These are phyloP conservation scores for Monosporascus cannonballus DNA, from an alignment of 2,329 filamentous ascomycete genomes.

Conservation along the genomic window DNA sequence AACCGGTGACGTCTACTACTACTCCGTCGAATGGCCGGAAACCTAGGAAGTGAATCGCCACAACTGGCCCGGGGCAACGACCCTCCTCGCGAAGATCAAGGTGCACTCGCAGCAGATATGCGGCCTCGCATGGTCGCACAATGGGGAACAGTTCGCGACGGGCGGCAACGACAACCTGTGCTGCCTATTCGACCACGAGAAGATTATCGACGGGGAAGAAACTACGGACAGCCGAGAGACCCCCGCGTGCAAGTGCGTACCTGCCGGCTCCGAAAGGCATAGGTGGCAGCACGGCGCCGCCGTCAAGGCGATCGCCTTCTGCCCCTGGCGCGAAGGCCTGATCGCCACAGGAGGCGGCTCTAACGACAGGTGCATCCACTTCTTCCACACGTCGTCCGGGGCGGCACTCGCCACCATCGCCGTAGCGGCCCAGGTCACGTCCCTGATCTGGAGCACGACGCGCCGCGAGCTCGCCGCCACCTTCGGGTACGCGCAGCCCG, in stretches of 20 bases:
- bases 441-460: conserved; percentile 82
- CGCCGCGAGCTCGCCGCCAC: conserved; percentile 85
- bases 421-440: conserved; percentile 88
- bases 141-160: conserved; percentile 73
- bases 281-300: conserved; percentile 77
- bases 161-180: conserved; percentile 92
- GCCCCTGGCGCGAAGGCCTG: conserved; percentile 83
- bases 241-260: conserved; percentile 34
- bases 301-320: conserved; percentile 95
- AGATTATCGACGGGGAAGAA: conserved; percentile 37
- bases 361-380: conserved; percentile 93
- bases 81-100: conserved; percentile 67
- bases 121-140: conserved; percentile 79
- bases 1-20: conserved; percentile 76
- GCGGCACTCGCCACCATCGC: conserved; percentile 83
- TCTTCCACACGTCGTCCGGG: conserved; percentile 83
- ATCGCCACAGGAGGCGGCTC: conserved; percentile 89
- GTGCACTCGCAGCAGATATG: conserved; percentile 88
- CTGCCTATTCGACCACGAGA: conserved; percentile 67
- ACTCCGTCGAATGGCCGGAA: conserved; percentile 78
- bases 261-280: conserved; percentile 56
- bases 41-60: conserved; percentile 56
- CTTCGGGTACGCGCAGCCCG: conserved; percentile 87
- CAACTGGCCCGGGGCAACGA: conserved; percentile 73
- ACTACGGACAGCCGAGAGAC: not conserved